Conservation (phyloP, 192 early-diverging fungal species). For the Phlyctochytrium arcticum region DNA sequence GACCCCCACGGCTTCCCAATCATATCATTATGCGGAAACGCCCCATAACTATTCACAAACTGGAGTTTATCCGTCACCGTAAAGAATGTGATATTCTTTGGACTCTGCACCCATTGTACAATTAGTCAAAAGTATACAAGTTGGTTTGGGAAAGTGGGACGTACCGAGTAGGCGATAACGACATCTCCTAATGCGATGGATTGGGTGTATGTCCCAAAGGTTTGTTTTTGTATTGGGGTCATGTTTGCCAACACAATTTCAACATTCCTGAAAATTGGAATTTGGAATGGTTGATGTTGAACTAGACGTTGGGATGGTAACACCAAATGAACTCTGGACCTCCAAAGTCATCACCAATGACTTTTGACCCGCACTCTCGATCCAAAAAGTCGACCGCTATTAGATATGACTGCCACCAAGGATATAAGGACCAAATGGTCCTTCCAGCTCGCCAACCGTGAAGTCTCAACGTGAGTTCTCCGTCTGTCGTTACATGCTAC, state of each 20-base stretch:
- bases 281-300: not conserved
- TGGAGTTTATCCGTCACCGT: constrained; percentile 54
- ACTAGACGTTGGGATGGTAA: too few relatives aligned
- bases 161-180: constrained; percentile 72
- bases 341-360: too few relatives aligned
- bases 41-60: constrained; percentile 77
- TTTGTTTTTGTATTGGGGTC: not conserved
- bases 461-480: too few relatives aligned
- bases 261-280: not conserved
- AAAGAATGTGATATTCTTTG: constrained; percentile 65
- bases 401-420: too few relatives aligned
- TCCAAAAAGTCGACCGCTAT: too few relatives aligned
- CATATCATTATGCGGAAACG: constrained; percentile 75
- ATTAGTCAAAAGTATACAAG: not conserved
- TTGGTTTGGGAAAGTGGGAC: not conserved
- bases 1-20: constrained; percentile 84
- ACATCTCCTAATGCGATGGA: constrained; percentile 74
- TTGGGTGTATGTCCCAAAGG: constrained; percentile 18
- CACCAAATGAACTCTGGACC: too few relatives aligned
- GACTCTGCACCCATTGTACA: constrained; percentile 43
- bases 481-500: too few relatives aligned
- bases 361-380: too few relatives aligned
- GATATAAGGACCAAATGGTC: too few relatives aligned
- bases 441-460: too few relatives aligned
- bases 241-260: too few relatives aligned